Conservation (phyloP, 345 rosid genomes). For the Eucalyptus erythrocorys region DNA sequence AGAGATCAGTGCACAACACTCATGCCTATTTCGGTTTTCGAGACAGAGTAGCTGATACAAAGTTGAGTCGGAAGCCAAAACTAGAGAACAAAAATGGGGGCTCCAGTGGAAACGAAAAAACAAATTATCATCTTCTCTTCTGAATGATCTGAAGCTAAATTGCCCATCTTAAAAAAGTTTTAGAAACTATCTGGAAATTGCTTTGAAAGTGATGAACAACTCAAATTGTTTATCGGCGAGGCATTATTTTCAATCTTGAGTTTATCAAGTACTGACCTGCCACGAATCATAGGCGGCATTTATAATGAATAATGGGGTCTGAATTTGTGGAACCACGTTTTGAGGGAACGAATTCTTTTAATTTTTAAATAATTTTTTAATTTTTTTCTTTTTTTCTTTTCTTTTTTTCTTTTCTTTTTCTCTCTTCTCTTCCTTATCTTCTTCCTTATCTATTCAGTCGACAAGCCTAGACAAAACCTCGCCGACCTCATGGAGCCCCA, state of each 20-base stretch:
- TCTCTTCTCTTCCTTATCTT: too few species aligned
- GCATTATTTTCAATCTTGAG: not conserved
- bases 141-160: not conserved
- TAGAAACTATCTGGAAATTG: not conserved
- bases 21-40: not conserved
- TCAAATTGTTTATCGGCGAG: not conserved
- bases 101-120: too few species aligned
- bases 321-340: too few species aligned
- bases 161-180: not conserved
- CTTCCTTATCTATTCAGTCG: too few species aligned
- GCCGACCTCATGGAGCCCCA: too few species aligned
- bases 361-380: too few species aligned
- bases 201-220: not conserved
- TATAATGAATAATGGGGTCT: slow-evolving; percentile 70
- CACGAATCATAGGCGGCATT: slow-evolving; percentile 96
- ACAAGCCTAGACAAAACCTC: too few species aligned
- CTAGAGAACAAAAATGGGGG: not conserved
- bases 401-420: too few species aligned
- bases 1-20: not conserved
- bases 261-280: slow-evolving; percentile 55
- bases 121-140: not conserved
- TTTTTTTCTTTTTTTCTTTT: too few species aligned
- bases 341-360: too few species aligned
- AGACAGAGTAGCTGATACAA: not conserved
- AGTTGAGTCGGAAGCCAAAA: not conserved